Evolutionary conservation across 179 eudicot species (phyloP).

Genomic region (Beta corolliflora): DNA sequence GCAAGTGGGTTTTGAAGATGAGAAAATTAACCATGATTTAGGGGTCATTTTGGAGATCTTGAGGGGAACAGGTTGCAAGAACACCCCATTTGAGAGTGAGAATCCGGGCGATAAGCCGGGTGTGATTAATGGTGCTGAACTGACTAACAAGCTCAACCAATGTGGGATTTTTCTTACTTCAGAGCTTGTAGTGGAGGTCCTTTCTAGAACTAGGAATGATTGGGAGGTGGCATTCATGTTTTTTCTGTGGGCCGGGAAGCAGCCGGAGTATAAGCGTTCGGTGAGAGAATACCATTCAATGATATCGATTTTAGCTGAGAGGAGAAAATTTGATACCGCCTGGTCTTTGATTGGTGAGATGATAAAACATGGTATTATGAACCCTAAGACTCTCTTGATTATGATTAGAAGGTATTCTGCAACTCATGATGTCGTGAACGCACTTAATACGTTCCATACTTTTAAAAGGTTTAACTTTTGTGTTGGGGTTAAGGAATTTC

Average conservation of each 20-base stretch:
- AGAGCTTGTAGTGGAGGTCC: conserved; percentile 56
- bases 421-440: conserved; percentile 69
- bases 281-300: conserved; percentile 68
- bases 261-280: conserved; percentile 51
- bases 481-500: conserved; percentile 65
- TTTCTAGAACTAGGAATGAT: conserved; percentile 58
- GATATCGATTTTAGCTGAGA: conserved; percentile 72
- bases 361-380: conserved; percentile 56
- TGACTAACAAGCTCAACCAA: conserved; percentile 53
- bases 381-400: conserved; percentile 66
- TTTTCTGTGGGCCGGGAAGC: conserved; percentile 77
- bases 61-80: conserved; percentile 23
- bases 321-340: conserved; percentile 80
- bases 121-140: conserved; percentile 31
- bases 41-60: conserved; percentile 45
- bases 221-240: conserved; percentile 82
- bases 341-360: conserved; percentile 80
- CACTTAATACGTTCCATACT: conserved; percentile 71
- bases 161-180: conserved; percentile 53
- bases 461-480: conserved; percentile 58
- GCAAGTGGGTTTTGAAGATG: conserved; percentile 31
- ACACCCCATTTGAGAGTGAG: conserved; percentile 1
- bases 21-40: conserved; percentile 34
- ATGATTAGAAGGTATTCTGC: conserved; percentile 81
- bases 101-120: neutral